Conservation (phyloP, 2,329 filamentous ascomycete genomes). For the Cladosporium sp. region DNA sequence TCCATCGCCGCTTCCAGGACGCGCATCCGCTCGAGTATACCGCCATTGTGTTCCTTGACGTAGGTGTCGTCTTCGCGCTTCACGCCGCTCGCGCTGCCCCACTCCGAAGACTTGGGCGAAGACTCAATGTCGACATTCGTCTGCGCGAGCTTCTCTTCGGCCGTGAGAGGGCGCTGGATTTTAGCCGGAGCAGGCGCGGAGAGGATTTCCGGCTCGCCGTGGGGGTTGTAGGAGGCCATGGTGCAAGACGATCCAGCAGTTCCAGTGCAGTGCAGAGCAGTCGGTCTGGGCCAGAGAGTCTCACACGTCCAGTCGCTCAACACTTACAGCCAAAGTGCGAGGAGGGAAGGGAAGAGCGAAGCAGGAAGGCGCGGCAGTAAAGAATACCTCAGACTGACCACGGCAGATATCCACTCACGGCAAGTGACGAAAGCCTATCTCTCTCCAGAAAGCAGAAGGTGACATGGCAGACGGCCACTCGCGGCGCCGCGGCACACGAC, state of each 20-base stretch:
- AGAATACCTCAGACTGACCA: too few species aligned
- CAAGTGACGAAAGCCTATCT: too few species aligned
- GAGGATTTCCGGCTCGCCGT: conserved; percentile 20
- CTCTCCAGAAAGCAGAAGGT: neutral
- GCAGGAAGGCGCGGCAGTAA: neutral
- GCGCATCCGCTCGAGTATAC: conserved; percentile 32
- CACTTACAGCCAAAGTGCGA: neutral
- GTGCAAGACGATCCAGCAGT: neutral
- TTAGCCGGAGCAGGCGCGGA: conserved; percentile 11
- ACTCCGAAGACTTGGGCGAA: conserved; percentile 6
- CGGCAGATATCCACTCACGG: too few species aligned
- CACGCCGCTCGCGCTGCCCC: neutral
- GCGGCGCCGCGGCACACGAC: neutral
- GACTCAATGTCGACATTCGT: conserved; percentile 24
- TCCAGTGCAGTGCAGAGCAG: too few species aligned
- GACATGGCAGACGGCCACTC: neutral
- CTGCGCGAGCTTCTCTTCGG: conserved; percentile 27
- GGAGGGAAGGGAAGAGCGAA: neutral
- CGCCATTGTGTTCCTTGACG: conserved; percentile 15
- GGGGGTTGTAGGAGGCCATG: conserved; percentile 17
- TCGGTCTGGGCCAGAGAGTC: neutral
- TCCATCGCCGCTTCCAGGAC: conserved; percentile 41
- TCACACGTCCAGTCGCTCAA: neutral
- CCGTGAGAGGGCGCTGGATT: conserved; percentile 24
- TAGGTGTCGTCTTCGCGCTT: neutral